Percentiles rank a stretch among this genome's conserved stretches.
Conservation (phyloP, 371 early-diverging fungal genomes). For the Dipsacomyces acuminosporus region DNA sequence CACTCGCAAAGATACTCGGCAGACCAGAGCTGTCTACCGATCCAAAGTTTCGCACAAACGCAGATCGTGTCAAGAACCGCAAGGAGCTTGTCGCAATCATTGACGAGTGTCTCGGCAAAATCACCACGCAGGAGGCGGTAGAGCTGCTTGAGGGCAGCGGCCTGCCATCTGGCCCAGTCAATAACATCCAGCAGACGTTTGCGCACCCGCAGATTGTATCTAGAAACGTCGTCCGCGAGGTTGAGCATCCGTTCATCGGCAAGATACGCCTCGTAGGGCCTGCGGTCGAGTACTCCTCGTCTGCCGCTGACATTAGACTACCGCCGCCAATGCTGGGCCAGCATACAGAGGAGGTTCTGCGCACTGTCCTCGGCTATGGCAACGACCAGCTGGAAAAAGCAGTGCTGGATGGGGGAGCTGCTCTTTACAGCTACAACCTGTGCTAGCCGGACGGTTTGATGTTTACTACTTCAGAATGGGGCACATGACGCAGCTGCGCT, state of each 20-base stretch:
- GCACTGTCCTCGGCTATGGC: slow-evolving; percentile 52
- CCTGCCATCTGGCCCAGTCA: slow-evolving; percentile 77
- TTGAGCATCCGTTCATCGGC: slow-evolving; percentile 75
- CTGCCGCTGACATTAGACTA: slow-evolving; percentile 57
- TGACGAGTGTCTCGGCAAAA: slow-evolving; percentile 50
- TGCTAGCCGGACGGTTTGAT: background rate
- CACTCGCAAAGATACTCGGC: slow-evolving; percentile 53
- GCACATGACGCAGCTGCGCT: too few species aligned
- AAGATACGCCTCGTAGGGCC: slow-evolving; percentile 65
- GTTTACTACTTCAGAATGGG: too few species aligned
- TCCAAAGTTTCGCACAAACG: slow-evolving; percentile 57
- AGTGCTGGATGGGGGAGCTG: slow-evolving; percentile 1
- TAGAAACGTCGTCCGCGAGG: slow-evolving; percentile 66
- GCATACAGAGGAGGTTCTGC: slow-evolving; percentile 70
- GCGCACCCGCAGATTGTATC: slow-evolving; percentile 75
- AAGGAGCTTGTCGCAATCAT: slow-evolving; percentile 55
- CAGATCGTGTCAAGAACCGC: slow-evolving; percentile 66
- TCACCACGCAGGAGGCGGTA: slow-evolving; percentile 61
- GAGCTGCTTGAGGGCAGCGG: slow-evolving; percentile 58
- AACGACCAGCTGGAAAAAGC: slow-evolving; percentile 39
- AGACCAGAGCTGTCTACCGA: slow-evolving; percentile 52
- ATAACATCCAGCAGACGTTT: slow-evolving; percentile 74
- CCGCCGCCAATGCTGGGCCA: slow-evolving; percentile 81
- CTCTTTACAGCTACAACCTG: slow-evolving; percentile 9
- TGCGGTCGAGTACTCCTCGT: slow-evolving; percentile 70